phyloP scores from a whole-genome alignment of 2,329 filamentous ascomycete genomes.

The Trichoderma asperellum region DNA sequence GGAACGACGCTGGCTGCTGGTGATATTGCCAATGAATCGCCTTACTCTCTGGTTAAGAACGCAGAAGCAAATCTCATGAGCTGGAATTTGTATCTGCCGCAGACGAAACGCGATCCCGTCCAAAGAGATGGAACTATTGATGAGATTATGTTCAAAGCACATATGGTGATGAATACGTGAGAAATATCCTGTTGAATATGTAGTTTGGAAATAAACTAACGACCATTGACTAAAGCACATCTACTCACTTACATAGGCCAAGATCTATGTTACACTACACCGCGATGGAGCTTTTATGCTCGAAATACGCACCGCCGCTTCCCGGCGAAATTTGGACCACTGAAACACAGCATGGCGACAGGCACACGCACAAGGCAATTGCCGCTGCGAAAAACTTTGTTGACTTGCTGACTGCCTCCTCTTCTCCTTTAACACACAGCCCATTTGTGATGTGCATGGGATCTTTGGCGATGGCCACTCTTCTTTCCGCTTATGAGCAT shows the following conservation, averaged over 20 bases:
- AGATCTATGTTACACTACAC: conserved; percentile 31
- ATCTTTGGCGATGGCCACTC: conserved; percentile 31
- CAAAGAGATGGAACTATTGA: conserved; percentile 66
- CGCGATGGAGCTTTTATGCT: conserved; percentile 33
- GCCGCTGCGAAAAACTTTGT: conserved; percentile 27
- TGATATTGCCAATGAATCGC: conserved; percentile 47
- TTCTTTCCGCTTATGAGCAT: conserved; percentile 31
- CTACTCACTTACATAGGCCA: conserved; percentile 31
- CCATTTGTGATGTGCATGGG: conserved; percentile 34
- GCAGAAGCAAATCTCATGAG: conserved; percentile 57
- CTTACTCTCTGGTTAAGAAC: conserved; percentile 27
- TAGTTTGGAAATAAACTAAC: not conserved
- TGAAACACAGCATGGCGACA: conserved; percentile 29
- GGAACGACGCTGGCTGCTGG: conserved; percentile 56
- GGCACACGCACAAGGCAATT: conserved; percentile 31
- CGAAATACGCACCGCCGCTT: conserved; percentile 32
- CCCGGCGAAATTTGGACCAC: conserved; percentile 27
- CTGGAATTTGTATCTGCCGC: conserved; percentile 75
- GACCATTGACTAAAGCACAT: conserved; percentile 19
- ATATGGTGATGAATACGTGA: conserved; percentile 66
- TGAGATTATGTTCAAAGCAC: conserved; percentile 81
- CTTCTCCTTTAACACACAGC: conserved; percentile 28
- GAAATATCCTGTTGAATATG: not conserved
- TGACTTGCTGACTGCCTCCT: conserved; percentile 30
- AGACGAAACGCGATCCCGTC: conserved; percentile 67